Evolutionary conservation across 306 rosid genomes (phyloP).

Genomic region (Glycine soja): DNA sequence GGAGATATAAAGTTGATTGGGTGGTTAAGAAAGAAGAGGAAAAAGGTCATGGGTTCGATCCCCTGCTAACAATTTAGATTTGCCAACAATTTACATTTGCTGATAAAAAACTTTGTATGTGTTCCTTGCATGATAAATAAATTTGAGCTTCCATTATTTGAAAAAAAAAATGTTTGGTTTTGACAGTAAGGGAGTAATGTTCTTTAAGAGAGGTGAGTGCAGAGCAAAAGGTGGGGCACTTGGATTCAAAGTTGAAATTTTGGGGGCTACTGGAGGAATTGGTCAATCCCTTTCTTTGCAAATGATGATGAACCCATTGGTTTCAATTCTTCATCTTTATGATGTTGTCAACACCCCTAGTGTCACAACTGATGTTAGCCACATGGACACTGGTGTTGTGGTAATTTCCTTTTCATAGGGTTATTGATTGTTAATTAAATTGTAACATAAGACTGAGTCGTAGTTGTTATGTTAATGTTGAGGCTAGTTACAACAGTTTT

Average conservation of each 20-base stretch:
- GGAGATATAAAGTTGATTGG: too few relatives aligned
- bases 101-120: too few relatives aligned
- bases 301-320: conserved; percentile 92
- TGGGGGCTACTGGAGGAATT: conserved; percentile 98
- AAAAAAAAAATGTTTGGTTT: neutral
- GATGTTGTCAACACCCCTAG: conserved; percentile 96
- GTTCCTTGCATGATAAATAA: neutral
- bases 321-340: conserved; percentile 94
- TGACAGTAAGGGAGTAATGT: conserved; percentile 50
- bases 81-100: too few relatives aligned
- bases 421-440: neutral
- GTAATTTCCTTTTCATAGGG: conserved; percentile 52
- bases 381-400: conserved; percentile 98
- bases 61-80: too few relatives aligned
- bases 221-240: conserved; percentile 90
- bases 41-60: too few relatives aligned
- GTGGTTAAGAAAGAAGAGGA: too few relatives aligned
- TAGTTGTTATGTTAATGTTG: too few relatives aligned
- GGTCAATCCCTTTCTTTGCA: conserved; percentile 91
- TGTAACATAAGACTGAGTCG: too few relatives aligned
- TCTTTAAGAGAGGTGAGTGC: conserved; percentile 50
- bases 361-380: conserved; percentile 94
- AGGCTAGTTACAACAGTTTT: too few relatives aligned
- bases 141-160: neutral
- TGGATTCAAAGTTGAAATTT: conserved; percentile 87